A percentile compares a stretch with the other conserved stretches of the same genome.
These are phyloP conservation scores for Pichia sp. DNA, from an alignment of 1,139 yeast species.

Conservation along the genomic window DNA sequence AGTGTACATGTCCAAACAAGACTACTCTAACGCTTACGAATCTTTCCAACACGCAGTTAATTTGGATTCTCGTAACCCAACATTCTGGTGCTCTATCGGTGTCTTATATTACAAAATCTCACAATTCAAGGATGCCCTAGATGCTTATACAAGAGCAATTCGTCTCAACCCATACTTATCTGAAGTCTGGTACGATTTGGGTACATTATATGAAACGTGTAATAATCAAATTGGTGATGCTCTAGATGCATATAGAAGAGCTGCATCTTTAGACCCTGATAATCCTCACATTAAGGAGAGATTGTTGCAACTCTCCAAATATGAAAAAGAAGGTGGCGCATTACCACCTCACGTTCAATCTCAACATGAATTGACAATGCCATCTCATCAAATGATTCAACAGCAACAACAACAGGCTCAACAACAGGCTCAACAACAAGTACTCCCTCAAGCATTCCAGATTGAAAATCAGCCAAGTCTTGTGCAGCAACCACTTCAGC, in stretches of 20 bases:
- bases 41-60: constrained; percentile 99
- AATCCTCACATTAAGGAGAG: constrained; percentile 93
- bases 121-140: constrained; percentile 93
- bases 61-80: constrained; percentile 92
- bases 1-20: constrained; percentile 93
- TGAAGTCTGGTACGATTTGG: constrained; percentile 98
- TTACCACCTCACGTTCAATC: constrained; percentile 60
- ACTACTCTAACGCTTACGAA: constrained; percentile 93
- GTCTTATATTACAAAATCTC: constrained; percentile 92
- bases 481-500: neutral
- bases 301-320: constrained; percentile 72
- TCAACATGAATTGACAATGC: constrained; percentile 33
- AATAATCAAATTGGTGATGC: constrained; percentile 94
- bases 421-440: constrained; percentile 19
- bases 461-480: too few species aligned
- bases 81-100: constrained; percentile 99
- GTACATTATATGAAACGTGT: constrained; percentile 94
- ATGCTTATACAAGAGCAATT: constrained; percentile 95
- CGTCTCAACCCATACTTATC: constrained; percentile 91
- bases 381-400: constrained; percentile 28
- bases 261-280: constrained; percentile 89
- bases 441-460: constrained; percentile 3
- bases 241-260: constrained; percentile 92
- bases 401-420: constrained; percentile 26
- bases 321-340: constrained; percentile 66